phyloP scores from a whole-genome alignment of 495 filamentous ascomycete species.

The Neurospora tetraspora region DNA sequence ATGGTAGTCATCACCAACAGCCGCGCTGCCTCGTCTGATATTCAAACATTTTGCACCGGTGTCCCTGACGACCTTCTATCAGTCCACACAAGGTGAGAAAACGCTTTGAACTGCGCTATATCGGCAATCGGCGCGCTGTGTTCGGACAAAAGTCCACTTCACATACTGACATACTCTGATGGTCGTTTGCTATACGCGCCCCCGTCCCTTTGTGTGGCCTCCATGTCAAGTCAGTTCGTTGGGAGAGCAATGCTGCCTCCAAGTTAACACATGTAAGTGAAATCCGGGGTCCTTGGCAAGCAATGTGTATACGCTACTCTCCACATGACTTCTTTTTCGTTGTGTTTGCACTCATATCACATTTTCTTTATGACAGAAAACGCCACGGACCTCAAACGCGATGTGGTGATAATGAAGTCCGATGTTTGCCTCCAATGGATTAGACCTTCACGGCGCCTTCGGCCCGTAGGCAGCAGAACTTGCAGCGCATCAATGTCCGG shows the following conservation, averaged over 20 bases:
- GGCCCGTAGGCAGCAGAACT: neutral
- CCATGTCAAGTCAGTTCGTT: neutral
- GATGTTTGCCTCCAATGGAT: neutral
- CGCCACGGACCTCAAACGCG: neutral
- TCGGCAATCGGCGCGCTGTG: neutral
- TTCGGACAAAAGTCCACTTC: neutral
- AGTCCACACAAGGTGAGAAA: neutral
- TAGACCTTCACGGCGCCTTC: neutral
- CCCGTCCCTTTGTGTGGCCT: neutral
- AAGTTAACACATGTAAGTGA: neutral
- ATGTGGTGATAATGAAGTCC: neutral
- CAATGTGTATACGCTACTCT: neutral
- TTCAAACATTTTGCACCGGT: neutral
- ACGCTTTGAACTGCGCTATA: neutral
- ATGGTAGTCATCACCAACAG: neutral
- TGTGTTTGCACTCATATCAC: neutral
- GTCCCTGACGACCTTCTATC: neutral
- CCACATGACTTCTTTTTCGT: neutral
- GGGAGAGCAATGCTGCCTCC: neutral
- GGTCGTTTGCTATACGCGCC: neutral
- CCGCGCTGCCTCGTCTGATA: neutral
- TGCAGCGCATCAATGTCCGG: neutral
- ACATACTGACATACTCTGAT: neutral
- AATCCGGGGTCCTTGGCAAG: neutral
- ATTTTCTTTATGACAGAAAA: neutral